Evolutionary conservation across 805 yeast genomes (phyloP).

Genomic region (Cyberlindnera xylosilytica): DNA sequence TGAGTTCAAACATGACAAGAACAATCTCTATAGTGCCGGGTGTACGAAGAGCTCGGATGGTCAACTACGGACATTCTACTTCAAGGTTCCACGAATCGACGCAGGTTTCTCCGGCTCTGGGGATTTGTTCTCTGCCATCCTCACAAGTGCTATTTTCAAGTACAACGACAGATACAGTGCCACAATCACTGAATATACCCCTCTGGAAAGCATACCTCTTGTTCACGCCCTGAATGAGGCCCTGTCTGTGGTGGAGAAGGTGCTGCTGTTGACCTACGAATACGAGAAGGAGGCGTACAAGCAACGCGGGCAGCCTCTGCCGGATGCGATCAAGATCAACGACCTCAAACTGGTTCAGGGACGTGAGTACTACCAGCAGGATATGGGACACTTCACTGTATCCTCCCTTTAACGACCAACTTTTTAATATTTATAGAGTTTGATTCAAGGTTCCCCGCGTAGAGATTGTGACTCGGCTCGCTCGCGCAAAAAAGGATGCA

Average conservation of each 20-base stretch:
- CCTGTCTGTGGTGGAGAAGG: slow-evolving; percentile 38
- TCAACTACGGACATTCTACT: slow-evolving; percentile 23
- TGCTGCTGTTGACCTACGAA: slow-evolving; percentile 39
- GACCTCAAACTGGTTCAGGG: slow-evolving; percentile 45
- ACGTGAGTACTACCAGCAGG: slow-evolving; percentile 28
- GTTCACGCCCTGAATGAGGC: slow-evolving; percentile 37
- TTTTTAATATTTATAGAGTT: too few species aligned
- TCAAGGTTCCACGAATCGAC: slow-evolving; percentile 45
- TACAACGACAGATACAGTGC: slow-evolving; percentile 15
- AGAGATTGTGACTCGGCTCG: too few species aligned
- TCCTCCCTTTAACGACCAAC: not conserved
- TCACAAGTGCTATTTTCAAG: slow-evolving; percentile 47
- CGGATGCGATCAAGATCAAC: slow-evolving; percentile 29
- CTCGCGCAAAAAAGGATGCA: too few species aligned
- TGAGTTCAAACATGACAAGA: slow-evolving; percentile 25
- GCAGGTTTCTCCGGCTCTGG: slow-evolving; percentile 75
- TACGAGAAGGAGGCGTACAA: slow-evolving; percentile 14
- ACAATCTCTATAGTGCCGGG: slow-evolving; percentile 40
- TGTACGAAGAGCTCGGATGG: slow-evolving; percentile 12
- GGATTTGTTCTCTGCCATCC: slow-evolving; percentile 62
- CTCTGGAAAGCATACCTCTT: slow-evolving; percentile 20
- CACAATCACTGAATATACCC: slow-evolving; percentile 8
- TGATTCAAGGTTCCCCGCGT: too few species aligned
- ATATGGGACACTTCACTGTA: slow-evolving; percentile 4
- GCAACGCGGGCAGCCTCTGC: slow-evolving; percentile 21